phyloP scores from a whole-genome alignment of 306 rosid genomes.

The Mucuna pruriens region DNA sequence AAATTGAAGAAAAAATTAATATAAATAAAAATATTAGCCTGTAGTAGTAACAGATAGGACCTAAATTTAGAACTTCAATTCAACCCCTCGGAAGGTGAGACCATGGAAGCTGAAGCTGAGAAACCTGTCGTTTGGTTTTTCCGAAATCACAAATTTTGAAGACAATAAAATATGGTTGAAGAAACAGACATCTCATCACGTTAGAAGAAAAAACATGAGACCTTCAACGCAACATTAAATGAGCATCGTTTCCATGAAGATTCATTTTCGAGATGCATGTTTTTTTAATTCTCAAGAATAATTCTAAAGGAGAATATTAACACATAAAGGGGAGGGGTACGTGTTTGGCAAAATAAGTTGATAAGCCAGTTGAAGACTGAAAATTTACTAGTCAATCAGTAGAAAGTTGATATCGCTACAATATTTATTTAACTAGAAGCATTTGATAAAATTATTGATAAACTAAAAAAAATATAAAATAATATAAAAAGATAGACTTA shows the following conservation, averaged over 20 bases:
- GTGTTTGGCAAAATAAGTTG: not conserved
- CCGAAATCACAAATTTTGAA: constrained; percentile 47
- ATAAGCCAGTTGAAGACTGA: not conserved
- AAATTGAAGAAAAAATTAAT: too few relatives aligned
- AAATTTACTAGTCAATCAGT: too few relatives aligned
- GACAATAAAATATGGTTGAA: constrained; percentile 48
- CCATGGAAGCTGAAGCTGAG: constrained; percentile 44
- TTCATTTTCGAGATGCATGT: constrained; percentile 69
- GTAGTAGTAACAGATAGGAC: not conserved
- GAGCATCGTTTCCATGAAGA: constrained; percentile 64
- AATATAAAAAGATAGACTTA: too few relatives aligned
- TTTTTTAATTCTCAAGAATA: constrained; percentile 21
- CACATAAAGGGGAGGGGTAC: not conserved
- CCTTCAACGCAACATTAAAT: constrained; percentile 66
- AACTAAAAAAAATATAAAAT: too few relatives aligned
- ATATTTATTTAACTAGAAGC: too few relatives aligned
- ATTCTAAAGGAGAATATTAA: not conserved
- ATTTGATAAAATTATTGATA: too few relatives aligned
- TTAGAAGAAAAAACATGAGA: constrained; percentile 67
- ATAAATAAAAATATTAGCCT: too few relatives aligned
- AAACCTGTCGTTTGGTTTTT: constrained; percentile 46
- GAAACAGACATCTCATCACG: constrained; percentile 88
- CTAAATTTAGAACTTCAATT: constrained; percentile 29
- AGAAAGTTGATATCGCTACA: too few relatives aligned
- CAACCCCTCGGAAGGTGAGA: constrained; percentile 47